Conservation (phyloP, 2,329 filamentous ascomycete genomes). For the Colletotrichum lentis region DNA sequence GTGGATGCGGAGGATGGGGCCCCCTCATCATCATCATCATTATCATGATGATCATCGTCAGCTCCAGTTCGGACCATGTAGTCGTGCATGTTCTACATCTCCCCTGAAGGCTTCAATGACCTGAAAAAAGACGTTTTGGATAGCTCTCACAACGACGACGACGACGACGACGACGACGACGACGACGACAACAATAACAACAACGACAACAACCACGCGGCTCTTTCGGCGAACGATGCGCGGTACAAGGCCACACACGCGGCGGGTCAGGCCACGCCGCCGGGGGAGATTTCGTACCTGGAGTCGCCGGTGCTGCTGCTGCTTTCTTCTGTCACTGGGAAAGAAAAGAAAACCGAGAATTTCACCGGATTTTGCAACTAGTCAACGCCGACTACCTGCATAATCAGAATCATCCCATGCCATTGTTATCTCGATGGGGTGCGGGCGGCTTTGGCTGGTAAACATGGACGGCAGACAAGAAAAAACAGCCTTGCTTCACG, state of each 20-base stretch:
- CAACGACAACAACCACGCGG: too few relatives aligned
- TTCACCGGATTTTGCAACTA: too few relatives aligned
- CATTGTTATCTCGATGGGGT: too few relatives aligned
- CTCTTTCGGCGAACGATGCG: constrained; percentile 49
- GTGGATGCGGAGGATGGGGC: too few relatives aligned
- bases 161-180: constrained; percentile 42
- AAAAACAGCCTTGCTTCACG: too few relatives aligned
- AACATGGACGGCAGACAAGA: too few relatives aligned
- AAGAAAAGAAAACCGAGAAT: too few relatives aligned
- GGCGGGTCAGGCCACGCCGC: constrained; percentile 36
- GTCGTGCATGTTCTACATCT: constrained; percentile 23
- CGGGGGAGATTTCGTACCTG: constrained; percentile 45
- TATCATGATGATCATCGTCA: too few relatives aligned
- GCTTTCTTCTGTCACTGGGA: constrained; percentile 16
- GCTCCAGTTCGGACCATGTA: constrained; percentile 6
- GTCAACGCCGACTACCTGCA: too few relatives aligned
- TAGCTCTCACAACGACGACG: constrained; percentile 39
- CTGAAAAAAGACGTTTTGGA: constrained; percentile 45
- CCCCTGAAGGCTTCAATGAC: constrained; percentile 39
- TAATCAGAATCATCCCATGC: too few relatives aligned
- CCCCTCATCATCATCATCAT: neutral
- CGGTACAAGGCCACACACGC: constrained; percentile 45
- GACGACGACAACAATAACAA: too few relatives aligned
- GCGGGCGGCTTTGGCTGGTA: too few relatives aligned
- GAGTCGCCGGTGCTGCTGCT: constrained; percentile 47